phyloP scores from a whole-genome alignment of 495 filamentous ascomycete genomes.

The Sordaria brevicollis region DNA sequence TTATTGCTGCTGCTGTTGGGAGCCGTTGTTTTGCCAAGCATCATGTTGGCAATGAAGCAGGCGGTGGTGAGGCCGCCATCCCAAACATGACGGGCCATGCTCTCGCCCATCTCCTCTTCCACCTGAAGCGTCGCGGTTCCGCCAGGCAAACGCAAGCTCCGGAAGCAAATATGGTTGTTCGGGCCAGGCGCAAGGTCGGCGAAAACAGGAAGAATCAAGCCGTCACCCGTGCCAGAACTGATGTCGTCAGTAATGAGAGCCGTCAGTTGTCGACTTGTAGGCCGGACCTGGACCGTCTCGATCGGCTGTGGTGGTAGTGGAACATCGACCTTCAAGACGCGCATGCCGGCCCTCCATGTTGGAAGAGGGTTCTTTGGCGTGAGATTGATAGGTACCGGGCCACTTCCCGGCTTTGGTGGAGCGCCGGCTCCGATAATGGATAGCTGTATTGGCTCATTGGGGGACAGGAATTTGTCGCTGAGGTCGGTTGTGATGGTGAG shows the following conservation, averaged over 20 bases:
- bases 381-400: conserved; percentile 20
- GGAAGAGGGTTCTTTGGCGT: conserved; percentile 4
- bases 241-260: conserved; percentile 22
- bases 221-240: conserved; percentile 8
- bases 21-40: background rate
- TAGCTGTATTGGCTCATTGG: conserved; percentile 50
- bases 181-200: conserved; percentile 17
- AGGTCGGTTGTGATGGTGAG: conserved; percentile 86
- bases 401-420: conserved; percentile 36
- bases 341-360: conserved; percentile 30
- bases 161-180: conserved; percentile 19
- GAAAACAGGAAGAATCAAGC: conserved; percentile 28
- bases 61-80: conserved; percentile 40
- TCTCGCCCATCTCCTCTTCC: conserved; percentile 89
- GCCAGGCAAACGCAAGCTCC: conserved; percentile 22
- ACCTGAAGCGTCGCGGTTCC: conserved; percentile 34
- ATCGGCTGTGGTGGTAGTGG: conserved; percentile 16
- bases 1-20: background rate
- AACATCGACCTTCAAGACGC: conserved; percentile 31
- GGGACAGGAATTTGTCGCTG: conserved; percentile 70
- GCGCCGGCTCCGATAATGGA: conserved; percentile 34
- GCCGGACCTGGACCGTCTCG: conserved; percentile 28
- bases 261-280: conserved; percentile 16
- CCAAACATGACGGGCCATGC: conserved; percentile 93
- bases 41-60: conserved; percentile 26